Conservation (phyloP, 768 basidiomycete species). For the Lyophyllum semitale region DNA sequence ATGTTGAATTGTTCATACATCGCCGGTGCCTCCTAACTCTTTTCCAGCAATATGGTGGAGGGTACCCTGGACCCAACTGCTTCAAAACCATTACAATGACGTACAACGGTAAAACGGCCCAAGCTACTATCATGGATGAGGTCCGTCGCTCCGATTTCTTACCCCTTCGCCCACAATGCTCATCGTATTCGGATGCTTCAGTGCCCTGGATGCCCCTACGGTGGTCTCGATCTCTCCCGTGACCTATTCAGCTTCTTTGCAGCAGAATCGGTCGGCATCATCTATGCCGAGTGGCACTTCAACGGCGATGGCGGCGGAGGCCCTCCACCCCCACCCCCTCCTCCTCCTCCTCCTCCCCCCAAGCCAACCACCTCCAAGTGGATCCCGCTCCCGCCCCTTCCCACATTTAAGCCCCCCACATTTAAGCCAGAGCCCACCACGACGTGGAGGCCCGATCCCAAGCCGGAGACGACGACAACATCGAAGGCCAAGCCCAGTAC, state of each 20-base stretch:
- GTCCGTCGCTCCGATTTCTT: slow-evolving; percentile 28
- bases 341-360: slow-evolving; percentile 20
- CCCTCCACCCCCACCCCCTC: slow-evolving; percentile 21
- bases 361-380: slow-evolving; percentile 18
- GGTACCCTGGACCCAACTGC: slow-evolving; percentile 51
- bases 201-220: slow-evolving; percentile 33
- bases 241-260: slow-evolving; percentile 60
- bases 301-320: slow-evolving; percentile 22
- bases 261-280: slow-evolving; percentile 39
- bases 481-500: slow-evolving; percentile 28
- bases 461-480: slow-evolving; percentile 22
- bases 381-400: slow-evolving; percentile 15
- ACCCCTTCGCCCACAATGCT: not conserved
- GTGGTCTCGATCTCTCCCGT: slow-evolving; percentile 58
- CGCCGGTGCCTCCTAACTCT: slow-evolving; percentile 3
- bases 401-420: slow-evolving; percentile 8
- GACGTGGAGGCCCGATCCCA: slow-evolving; percentile 12
- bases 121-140: slow-evolving; percentile 64
- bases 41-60: slow-evolving; percentile 54
- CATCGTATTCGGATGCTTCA: not conserved
- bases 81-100: slow-evolving; percentile 63
- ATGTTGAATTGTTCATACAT: slow-evolving; percentile 9
- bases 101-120: slow-evolving; percentile 54
- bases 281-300: slow-evolving; percentile 55
- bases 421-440: slow-evolving; percentile 11